Evolutionary conservation across 345 rosid genomes (phyloP).

Genomic region (Lumnitzera racemosa): DNA sequence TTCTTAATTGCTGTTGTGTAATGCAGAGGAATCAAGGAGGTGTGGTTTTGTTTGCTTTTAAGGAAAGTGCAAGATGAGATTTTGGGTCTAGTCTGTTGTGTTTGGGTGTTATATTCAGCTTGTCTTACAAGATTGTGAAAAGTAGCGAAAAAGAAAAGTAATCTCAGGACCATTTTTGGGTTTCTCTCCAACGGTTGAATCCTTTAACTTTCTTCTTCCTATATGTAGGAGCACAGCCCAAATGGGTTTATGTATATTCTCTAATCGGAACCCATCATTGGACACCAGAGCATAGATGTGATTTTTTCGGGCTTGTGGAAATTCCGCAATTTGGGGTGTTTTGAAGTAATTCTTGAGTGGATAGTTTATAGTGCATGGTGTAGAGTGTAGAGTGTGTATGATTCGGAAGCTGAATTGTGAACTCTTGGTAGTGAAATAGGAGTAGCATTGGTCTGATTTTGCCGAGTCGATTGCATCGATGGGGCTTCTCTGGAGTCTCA

Average conservation of each 20-base stretch:
- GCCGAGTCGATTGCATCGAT: slow-evolving; percentile 28
- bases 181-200: slow-evolving; percentile 19
- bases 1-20: neutral
- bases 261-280: slow-evolving; percentile 13
- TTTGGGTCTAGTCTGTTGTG: neutral
- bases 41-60: neutral
- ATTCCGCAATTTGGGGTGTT: neutral
- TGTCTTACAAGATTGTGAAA: slow-evolving; percentile 19
- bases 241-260: slow-evolving; percentile 4
- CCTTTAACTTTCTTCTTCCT: slow-evolving; percentile 21
- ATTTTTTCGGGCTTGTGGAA: slow-evolving; percentile 9
- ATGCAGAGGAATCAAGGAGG: slow-evolving; percentile 3
- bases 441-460: no score
- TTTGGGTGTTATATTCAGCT: slow-evolving; percentile 7
- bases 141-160: slow-evolving; percentile 6
- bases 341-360: neutral
- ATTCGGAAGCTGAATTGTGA: slow-evolving; percentile 1
- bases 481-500: slow-evolving; percentile 64
- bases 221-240: neutral
- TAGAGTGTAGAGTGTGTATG: no score
- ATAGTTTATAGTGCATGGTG: no score
- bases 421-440: neutral
- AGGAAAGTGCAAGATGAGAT: neutral
- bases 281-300: neutral
- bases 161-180: neutral